phyloP scores from a whole-genome alignment of 2,329 filamentous ascomycete genomes.

The Huntiella moniliformis region DNA sequence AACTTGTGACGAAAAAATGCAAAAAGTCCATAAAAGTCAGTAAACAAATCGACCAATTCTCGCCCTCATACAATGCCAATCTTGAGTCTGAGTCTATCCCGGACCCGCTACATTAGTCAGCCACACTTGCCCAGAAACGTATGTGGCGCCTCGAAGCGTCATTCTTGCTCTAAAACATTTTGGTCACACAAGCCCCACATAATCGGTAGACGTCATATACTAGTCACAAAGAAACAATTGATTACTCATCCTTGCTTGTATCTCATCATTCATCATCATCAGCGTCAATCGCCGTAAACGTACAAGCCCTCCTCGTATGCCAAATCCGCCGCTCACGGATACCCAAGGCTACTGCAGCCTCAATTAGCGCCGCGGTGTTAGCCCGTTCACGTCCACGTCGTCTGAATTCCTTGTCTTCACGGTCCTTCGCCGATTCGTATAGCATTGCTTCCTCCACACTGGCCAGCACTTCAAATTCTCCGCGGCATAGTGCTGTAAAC shows the following conservation, averaged over 20 bases:
- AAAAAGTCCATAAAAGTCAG: not conserved
- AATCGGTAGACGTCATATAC: no score
- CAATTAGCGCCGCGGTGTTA: conserved; percentile 33
- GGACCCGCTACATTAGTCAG: no score
- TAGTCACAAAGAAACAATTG: no score
- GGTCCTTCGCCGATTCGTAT: conserved; percentile 20
- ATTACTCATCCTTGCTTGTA: no score
- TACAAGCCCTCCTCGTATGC: conserved; percentile 40
- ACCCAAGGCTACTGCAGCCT: conserved; percentile 36
- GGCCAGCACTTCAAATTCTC: conserved; percentile 65
- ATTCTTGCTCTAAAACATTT: no score
- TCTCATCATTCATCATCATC: not conserved
- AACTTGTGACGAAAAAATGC: not conserved
- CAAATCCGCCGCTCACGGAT: conserved; percentile 43
- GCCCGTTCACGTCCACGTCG: conserved; percentile 23
- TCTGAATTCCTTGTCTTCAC: conserved; percentile 15
- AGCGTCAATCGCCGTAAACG: conserved; percentile 33
- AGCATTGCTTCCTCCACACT: conserved; percentile 63
- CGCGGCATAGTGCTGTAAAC: conserved; percentile 56
- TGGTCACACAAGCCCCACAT: no score
- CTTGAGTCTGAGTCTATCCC: no score
- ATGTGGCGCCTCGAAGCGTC: no score
- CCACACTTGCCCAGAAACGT: no score
- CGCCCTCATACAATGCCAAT: not conserved
- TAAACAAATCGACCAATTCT: not conserved